phyloP scores from a whole-genome alignment of 2,329 filamentous ascomycete species.

The Fusarium chlamydosporum region DNA sequence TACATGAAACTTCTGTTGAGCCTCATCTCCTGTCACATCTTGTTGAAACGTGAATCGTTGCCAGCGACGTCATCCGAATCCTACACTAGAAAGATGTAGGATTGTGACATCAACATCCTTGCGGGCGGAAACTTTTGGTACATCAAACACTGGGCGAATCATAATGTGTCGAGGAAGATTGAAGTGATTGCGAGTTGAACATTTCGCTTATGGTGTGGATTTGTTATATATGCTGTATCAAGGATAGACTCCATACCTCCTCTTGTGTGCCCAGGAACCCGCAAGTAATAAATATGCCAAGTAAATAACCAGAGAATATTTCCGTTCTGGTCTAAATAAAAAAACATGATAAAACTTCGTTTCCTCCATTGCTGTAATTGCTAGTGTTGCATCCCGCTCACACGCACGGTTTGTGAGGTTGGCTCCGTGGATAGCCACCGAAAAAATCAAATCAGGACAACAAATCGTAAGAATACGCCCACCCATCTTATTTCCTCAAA shows the following conservation, averaged over 20 bases:
- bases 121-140: neutral
- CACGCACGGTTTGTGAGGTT: neutral
- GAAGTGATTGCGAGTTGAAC: neutral
- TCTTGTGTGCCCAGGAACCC: slow-evolving; percentile 12
- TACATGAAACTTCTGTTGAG: neutral
- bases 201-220: slow-evolving; percentile 30
- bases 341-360: slow-evolving; percentile 15
- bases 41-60: slow-evolving; percentile 4
- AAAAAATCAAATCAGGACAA: slow-evolving; percentile 13
- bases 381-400: slow-evolving; percentile 17
- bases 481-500: slow-evolving; percentile 31
- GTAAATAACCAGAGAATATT: slow-evolving; percentile 26
- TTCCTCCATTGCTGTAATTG: slow-evolving; percentile 11
- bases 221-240: slow-evolving; percentile 39
- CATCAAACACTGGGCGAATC: neutral
- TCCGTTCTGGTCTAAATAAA: slow-evolving; percentile 24
- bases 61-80: slow-evolving; percentile 5
- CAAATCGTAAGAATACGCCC: slow-evolving; percentile 23
- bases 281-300: slow-evolving; percentile 19
- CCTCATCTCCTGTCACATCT: neutral
- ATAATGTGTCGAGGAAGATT: neutral
- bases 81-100: neutral
- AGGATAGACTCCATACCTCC: slow-evolving; percentile 34
- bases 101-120: slow-evolving; percentile 8
- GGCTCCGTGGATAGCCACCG: slow-evolving; percentile 19